Conservation (phyloP, 1,284 basidiomycete genomes). For the Boletus mariae region DNA sequence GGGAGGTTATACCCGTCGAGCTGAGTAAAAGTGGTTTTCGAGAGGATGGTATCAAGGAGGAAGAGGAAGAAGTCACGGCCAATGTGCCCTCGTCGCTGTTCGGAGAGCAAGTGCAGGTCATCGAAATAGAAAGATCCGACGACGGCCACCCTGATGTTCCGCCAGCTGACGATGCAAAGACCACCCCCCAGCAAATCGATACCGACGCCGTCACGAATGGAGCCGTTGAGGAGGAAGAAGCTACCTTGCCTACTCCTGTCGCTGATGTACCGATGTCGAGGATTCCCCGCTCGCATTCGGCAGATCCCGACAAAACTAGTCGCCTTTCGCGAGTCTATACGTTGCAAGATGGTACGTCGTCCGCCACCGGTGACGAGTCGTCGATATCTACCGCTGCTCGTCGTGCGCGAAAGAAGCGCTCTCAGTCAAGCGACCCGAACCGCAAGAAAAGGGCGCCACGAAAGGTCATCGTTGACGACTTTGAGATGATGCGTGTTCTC, state of each 20-base stretch:
- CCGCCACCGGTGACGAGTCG: constrained; percentile 58
- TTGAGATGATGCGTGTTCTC: constrained; percentile 93
- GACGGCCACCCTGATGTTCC: constrained; percentile 16
- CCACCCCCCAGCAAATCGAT: constrained; percentile 19
- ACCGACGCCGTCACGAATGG: constrained; percentile 23
- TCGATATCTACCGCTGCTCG: constrained; percentile 54
- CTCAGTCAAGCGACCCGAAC: constrained; percentile 49
- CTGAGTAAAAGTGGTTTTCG: constrained; percentile 14
- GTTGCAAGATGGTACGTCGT: constrained; percentile 45
- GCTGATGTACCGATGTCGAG: constrained; percentile 38
- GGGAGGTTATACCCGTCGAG: constrained; percentile 19
- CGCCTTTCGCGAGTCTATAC: constrained; percentile 54
- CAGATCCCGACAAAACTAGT: constrained; percentile 60
- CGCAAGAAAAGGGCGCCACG: constrained; percentile 55
- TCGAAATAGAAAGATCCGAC: constrained; percentile 27
- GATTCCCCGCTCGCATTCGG: constrained; percentile 71
- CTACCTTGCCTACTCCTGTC: constrained; percentile 38
- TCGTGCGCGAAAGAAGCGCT: constrained; percentile 53
- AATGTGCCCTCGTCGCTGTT: constrained; percentile 15
- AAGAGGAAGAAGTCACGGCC: constrained; percentile 29
- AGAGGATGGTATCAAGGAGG: constrained; percentile 33
- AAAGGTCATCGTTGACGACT: constrained; percentile 83
- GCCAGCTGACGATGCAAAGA: constrained; percentile 24
- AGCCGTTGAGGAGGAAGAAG: constrained; percentile 27
- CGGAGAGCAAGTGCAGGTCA: constrained; percentile 15